Percentiles rank a stretch among this genome's conserved stretches.
Evolutionary conservation across 169 alveolate genomes (phyloP).

Genomic region (Cyclospora cayetanensis): DNA sequence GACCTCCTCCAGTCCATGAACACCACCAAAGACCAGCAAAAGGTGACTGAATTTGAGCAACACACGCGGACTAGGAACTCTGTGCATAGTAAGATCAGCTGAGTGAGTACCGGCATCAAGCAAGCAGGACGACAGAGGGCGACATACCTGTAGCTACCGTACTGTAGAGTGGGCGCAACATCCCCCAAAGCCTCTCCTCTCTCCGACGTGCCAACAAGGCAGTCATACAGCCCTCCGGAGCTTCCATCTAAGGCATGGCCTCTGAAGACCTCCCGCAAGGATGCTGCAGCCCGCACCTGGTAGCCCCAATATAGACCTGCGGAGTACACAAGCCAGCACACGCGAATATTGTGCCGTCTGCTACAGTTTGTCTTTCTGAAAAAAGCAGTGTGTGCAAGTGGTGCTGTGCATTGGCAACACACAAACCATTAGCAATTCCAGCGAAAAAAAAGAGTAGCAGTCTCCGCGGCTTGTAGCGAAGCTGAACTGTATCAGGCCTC

Average conservation of each 20-base stretch:
- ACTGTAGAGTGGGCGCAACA: not conserved
- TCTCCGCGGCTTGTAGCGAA: too few species aligned
- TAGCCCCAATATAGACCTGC: conserved; percentile 96
- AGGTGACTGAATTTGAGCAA: conserved; percentile 78
- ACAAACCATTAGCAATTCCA: too few species aligned
- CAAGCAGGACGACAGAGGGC: not conserved
- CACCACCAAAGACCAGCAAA: conserved; percentile 92
- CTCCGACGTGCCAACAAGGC: conserved; percentile 91
- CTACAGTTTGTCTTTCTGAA: not conserved
- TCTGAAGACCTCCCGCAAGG: conserved; percentile 80
- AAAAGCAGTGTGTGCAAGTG: not conserved
- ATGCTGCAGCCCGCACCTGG: conserved; percentile 88
- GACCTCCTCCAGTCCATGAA: conserved; percentile 91
- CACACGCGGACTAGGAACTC: not conserved
- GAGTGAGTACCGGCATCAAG: not conserved
- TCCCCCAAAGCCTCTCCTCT: conserved; percentile 84
- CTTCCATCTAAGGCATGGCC: conserved; percentile 80
- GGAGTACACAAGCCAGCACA: not conserved
- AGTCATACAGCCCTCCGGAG: conserved; percentile 87
- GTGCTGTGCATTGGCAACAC: too few species aligned
- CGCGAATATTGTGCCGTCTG: conserved; percentile 20
- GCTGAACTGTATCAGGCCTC: too few species aligned
- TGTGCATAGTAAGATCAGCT: not conserved
- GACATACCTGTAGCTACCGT: not conserved
- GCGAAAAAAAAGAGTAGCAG: too few species aligned